Base-by-base conservation (phyloP, 805 yeast species). In the Myxozyma melibiosi region DNA sequence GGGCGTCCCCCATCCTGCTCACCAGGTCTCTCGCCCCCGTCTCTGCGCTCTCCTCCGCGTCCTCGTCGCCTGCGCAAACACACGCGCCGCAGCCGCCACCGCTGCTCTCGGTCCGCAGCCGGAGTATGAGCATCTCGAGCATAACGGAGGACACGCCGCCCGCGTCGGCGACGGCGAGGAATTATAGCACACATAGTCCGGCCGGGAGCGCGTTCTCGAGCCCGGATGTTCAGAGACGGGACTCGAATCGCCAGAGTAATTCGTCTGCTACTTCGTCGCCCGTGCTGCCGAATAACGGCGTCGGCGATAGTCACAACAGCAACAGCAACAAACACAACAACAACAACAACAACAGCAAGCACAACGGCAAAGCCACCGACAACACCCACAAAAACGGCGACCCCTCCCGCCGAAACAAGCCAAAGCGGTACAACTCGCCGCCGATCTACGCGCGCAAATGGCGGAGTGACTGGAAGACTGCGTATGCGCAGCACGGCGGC, bases 361-460 rank as follows among this genome's bases (percentile, higher is more conserved):
- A 14, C 24, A 24, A 31, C 11, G 14, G 31, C 31, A 28, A 14
- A 38, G 18, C 52, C 13, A 25, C 7, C 47, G 37, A 44, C 6
- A 27, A 42, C 20, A 44, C 14, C 13, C 25, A 6, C 14, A 28
- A 25, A 33, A 28, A 35, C n/a, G n/a, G n/a, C n/a, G 22, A 37
- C 7, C 7, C 8, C 7, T n/a, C 14, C 22, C 22, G 18, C 8
- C 11, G 24, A 8, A 56, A 63, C 1, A 84, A 85, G 70, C 91
- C 92, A 1, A 79, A 71, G 57, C 73, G 86, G 63, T 86, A 86
- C 68, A 70, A 71, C n/a, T 76, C 75, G 41, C 87, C 86, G 8
- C 96, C 96, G 4, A 76, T 83, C 6, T 88, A 94, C 92, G 95
- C 95, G 0, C 84, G 80, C 63, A 85, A 83, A 68, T 88, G 86